Evolutionary conservation across 2,329 filamentous ascomycete genomes (phyloP).

Genomic region (Colletotrichum chlorophyti): DNA sequence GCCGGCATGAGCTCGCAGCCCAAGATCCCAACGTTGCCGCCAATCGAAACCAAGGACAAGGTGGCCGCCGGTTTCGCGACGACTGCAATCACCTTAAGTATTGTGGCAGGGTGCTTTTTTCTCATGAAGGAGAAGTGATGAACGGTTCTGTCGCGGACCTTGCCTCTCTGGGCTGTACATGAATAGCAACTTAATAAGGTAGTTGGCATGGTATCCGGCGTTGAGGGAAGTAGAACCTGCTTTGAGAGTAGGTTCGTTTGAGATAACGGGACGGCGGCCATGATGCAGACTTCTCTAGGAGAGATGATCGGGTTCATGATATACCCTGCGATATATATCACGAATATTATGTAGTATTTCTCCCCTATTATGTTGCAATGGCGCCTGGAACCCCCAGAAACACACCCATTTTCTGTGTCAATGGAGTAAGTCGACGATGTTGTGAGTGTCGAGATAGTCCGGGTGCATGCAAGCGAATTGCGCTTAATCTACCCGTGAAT

Average conservation of each 20-base stretch:
- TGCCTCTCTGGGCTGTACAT: too few relatives aligned
- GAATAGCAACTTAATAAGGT: slow-evolving; percentile 5
- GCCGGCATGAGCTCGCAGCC: slow-evolving; percentile 45
- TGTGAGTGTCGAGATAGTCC: neutral
- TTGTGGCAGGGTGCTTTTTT: slow-evolving; percentile 58
- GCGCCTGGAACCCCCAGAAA: too few relatives aligned
- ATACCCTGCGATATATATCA: slow-evolving; percentile 10
- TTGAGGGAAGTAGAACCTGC: slow-evolving; percentile 1
- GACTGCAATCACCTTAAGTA: slow-evolving; percentile 52
- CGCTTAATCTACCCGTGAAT: neutral
- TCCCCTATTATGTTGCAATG: too few relatives aligned
- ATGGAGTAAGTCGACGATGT: too few relatives aligned
- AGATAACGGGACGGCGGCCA: neutral
- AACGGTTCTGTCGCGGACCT: too few relatives aligned
- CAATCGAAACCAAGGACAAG: slow-evolving; percentile 57
- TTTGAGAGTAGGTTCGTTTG: slow-evolving; percentile 24
- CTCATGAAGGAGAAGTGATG: slow-evolving; percentile 45
- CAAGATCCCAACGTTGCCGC: slow-evolving; percentile 37
- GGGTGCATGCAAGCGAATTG: slow-evolving; percentile 3
- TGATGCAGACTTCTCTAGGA: neutral
- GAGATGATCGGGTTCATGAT: slow-evolving; percentile 12
- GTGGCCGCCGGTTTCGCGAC: slow-evolving; percentile 65
- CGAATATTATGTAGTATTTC: too few relatives aligned
- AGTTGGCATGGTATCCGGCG: slow-evolving; percentile 2
- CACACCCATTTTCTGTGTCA: neutral